phyloP scores from a whole-genome alignment of 1,284 basidiomycete genomes.

The Xerocomus nothofagi region DNA sequence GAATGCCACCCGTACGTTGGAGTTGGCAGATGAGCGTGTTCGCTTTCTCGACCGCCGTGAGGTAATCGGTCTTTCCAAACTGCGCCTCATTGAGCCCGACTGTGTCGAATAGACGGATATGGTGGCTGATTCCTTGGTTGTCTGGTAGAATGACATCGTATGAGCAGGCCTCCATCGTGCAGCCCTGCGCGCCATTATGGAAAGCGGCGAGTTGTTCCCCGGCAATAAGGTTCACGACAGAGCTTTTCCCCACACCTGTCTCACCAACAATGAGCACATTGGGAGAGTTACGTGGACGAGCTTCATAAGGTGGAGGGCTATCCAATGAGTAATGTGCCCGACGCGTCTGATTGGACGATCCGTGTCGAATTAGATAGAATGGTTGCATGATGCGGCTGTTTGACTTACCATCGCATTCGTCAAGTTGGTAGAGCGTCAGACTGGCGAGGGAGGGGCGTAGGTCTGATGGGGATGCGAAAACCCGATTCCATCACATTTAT shows the following conservation, averaged over 20 bases:
- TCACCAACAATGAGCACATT: slow-evolving; percentile 26
- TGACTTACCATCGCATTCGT: slow-evolving; percentile 13
- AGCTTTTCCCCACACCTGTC: slow-evolving; percentile 25
- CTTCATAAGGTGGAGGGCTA: slow-evolving; percentile 20
- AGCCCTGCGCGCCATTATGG: slow-evolving; percentile 18
- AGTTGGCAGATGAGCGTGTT: slow-evolving; percentile 36
- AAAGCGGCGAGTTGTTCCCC: slow-evolving; percentile 17
- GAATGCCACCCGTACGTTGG: slow-evolving; percentile 33
- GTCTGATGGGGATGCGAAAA: background rate
- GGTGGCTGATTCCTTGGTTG: slow-evolving; percentile 11
- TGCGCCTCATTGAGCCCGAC: slow-evolving; percentile 38
- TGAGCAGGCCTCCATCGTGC: slow-evolving; percentile 20
- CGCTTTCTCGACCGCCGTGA: slow-evolving; percentile 35
- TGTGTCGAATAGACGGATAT: slow-evolving; percentile 33
- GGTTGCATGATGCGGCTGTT: background rate
- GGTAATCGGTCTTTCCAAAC: slow-evolving; percentile 22
- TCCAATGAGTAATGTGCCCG: slow-evolving; percentile 7
- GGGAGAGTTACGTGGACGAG: slow-evolving; percentile 17
- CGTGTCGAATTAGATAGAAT: slow-evolving; percentile 1
- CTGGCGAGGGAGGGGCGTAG: background rate
- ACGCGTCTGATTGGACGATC: slow-evolving; percentile 12
- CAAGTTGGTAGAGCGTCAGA: slow-evolving; percentile 1
- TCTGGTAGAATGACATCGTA: slow-evolving; percentile 20
- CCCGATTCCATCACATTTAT: slow-evolving; percentile 21
- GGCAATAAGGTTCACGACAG: slow-evolving; percentile 19